phyloP scores from a whole-genome alignment of 179 eudicot species.

The Kewa caespitosa region DNA sequence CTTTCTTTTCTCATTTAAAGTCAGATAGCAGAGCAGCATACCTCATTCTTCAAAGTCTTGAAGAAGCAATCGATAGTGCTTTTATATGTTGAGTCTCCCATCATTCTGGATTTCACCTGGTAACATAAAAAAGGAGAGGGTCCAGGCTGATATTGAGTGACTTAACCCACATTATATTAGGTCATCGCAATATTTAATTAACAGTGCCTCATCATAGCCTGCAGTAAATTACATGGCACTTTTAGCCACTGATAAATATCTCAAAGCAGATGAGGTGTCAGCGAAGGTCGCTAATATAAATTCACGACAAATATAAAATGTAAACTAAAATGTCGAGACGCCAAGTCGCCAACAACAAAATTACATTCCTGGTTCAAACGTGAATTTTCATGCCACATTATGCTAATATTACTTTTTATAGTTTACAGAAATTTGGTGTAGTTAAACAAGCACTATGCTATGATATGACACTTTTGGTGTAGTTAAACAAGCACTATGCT shows the following conservation, averaged over 20 bases:
- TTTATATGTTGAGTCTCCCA: slow-evolving; percentile 80
- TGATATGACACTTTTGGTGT: not conserved
- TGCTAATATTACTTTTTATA: slow-evolving; percentile 3
- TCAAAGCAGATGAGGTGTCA: slow-evolving; percentile 2
- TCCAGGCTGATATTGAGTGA: slow-evolving; percentile 34
- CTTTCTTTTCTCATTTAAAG: not conserved
- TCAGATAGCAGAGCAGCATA: slow-evolving; percentile 18
- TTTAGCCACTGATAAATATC: slow-evolving; percentile 18
- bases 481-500: not conserved
- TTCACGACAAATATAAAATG: not conserved
- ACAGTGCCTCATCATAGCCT: slow-evolving; percentile 32
- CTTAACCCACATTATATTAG: slow-evolving; percentile 33
- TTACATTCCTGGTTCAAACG: not conserved
- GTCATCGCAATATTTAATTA: slow-evolving; percentile 28
- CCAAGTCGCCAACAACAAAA: no score
- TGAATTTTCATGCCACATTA: not conserved
- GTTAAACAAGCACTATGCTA: not conserved
- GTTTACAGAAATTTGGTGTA: not conserved
- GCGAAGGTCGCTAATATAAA: not conserved
- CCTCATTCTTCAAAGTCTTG: slow-evolving; percentile 75
- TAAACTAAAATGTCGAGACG: not conserved
- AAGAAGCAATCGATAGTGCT: slow-evolving; percentile 70
- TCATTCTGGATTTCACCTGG: slow-evolving; percentile 95
- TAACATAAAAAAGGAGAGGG: slow-evolving; percentile 32
- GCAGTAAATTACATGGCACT: slow-evolving; percentile 28